phyloP scores from a whole-genome alignment of 2,329 filamentous ascomycete genomes.

The Capronia coronata region DNA sequence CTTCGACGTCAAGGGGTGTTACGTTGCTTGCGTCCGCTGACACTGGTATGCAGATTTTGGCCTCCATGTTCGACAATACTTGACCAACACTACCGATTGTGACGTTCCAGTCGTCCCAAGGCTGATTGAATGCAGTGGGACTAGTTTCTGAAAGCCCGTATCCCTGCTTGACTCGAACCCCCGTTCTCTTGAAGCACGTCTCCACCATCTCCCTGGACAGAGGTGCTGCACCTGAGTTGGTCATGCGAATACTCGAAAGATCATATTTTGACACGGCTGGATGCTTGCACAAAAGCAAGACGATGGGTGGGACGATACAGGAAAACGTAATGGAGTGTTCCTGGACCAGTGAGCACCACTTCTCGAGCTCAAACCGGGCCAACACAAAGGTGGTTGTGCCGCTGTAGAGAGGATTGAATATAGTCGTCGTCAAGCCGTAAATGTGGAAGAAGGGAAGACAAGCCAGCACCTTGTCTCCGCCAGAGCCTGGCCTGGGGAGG shows the following conservation, averaged over 20 bases:
- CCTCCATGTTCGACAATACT: not conserved
- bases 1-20: too few relatives aligned
- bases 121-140: not conserved
- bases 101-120: not conserved
- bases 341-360: conserved; percentile 58
- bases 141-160: conserved; percentile 71
- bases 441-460: conserved; percentile 70
- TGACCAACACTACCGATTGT: not conserved
- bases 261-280: conserved; percentile 60
- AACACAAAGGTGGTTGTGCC: conserved; percentile 68
- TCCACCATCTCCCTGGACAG: conserved; percentile 61
- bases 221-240: conserved; percentile 51
- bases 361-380: conserved; percentile 66
- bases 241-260: conserved; percentile 56
- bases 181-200: conserved; percentile 61
- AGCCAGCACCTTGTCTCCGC: not conserved
- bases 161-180: conserved; percentile 53
- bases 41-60: too few relatives aligned
- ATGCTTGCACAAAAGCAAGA: conserved; percentile 66
- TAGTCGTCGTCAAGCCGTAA: conserved; percentile 66
- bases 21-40: too few relatives aligned
- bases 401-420: conserved; percentile 57
- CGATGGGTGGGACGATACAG: conserved; percentile 70
- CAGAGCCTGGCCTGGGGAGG: too few relatives aligned
- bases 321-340: conserved; percentile 61